A percentile compares a stretch with the other conserved stretches of the same genome.
phyloP scores from a whole-genome alignment of 2,329 filamentous ascomycete species.

The Bipolaris gigantea region DNA sequence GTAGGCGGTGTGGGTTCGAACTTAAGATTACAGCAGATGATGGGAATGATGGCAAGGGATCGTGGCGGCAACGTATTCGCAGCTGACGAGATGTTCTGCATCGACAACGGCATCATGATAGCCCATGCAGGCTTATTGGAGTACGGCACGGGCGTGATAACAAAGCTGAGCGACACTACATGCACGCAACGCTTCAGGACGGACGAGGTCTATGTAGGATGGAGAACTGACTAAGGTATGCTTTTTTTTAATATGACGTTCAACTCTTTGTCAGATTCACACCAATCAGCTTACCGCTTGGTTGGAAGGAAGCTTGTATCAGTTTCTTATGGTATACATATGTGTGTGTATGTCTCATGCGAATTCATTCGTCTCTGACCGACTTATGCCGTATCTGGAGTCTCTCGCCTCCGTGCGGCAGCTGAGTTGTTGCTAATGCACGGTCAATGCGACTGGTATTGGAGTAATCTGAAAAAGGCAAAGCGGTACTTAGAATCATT shows the following conservation, averaged over 20 bases:
- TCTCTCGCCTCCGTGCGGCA: neutral
- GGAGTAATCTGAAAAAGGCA: neutral
- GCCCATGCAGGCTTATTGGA: conserved; percentile 90
- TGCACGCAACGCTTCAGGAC: conserved; percentile 59
- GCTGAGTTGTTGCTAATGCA: neutral
- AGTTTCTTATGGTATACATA: neutral
- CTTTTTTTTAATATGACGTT: conserved; percentile 14
- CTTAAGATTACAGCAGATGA: conserved; percentile 94
- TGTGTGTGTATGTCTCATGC: neutral
- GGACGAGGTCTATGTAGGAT: conserved; percentile 55
- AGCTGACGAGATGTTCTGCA: conserved; percentile 96
- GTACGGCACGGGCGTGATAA: conserved; percentile 77
- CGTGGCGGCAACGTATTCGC: conserved; percentile 88
- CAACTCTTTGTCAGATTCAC: neutral
- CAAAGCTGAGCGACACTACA: conserved; percentile 75
- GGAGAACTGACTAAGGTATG: conserved; percentile 45
- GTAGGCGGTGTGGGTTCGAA: conserved; percentile 97
- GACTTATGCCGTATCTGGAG: neutral
- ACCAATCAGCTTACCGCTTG: neutral
- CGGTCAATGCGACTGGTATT: neutral
- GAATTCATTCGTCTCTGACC: neutral
- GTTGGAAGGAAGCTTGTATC: neutral
- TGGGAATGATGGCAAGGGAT: conserved; percentile 91
- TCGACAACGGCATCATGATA: conserved; percentile 99
- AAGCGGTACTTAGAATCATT: neutral